These are phyloP conservation scores for Batrachochytrium dendrobatidis DNA, from an alignment of 371 early-diverging fungal species.

Conservation along the genomic window DNA sequence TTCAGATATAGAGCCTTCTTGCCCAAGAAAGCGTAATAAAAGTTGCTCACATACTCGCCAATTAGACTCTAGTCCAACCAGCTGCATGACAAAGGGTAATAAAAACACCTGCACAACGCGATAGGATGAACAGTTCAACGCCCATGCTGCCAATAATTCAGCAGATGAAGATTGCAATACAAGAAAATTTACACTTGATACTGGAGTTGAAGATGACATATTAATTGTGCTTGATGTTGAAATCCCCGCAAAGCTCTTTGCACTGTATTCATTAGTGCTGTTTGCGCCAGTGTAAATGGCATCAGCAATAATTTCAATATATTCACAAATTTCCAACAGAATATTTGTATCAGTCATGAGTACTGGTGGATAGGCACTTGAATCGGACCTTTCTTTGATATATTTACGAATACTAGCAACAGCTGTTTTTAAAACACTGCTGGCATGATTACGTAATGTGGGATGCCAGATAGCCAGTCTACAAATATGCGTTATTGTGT, in stretches of 20 bases:
- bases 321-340: not conserved
- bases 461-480: not conserved
- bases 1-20: too few species aligned
- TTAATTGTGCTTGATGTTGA: too few species aligned
- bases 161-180: not conserved
- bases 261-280: too few species aligned
- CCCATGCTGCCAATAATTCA: not conserved
- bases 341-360: not conserved
- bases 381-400: not conserved
- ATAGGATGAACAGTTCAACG: not conserved
- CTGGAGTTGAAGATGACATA: too few species aligned
- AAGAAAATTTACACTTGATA: too few species aligned
- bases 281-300: too few species aligned
- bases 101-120: slow-evolving; percentile 1
- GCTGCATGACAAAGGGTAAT: not conserved
- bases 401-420: not conserved
- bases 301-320: not conserved
- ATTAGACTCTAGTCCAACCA: not conserved
- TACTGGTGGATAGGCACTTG: not conserved
- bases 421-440: not conserved
- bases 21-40: not conserved
- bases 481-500: not conserved
- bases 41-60: not conserved
- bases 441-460: not conserved
- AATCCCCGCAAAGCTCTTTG: too few species aligned